Conservation (phyloP, 768 basidiomycete species). For the Sporobolomyces roseus region DNA sequence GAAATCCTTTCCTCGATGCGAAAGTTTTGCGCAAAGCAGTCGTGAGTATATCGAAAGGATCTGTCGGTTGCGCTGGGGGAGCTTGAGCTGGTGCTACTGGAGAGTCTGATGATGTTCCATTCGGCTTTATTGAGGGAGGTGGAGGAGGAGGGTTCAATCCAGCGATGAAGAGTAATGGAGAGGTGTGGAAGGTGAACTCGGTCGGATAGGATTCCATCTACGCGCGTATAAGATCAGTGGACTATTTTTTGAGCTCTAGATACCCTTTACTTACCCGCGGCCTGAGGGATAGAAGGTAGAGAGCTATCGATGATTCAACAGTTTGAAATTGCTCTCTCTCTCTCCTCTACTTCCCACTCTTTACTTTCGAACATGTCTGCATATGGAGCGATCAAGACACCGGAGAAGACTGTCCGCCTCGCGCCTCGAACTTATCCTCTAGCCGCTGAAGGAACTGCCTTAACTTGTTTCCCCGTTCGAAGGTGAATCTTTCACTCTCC, state of each 20-base stretch:
- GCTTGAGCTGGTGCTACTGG: no score
- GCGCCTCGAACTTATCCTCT: conserved; percentile 32
- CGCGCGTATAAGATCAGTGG: background rate
- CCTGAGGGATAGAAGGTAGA: no score
- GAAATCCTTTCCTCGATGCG: conserved; percentile 45
- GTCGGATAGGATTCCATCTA: conserved; percentile 87
- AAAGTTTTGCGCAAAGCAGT: conserved; percentile 67
- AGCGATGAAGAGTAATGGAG: conserved; percentile 91
- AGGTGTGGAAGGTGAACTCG: conserved; percentile 81
- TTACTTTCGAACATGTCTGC: conserved; percentile 59
- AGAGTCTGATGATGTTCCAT: conserved; percentile 44
- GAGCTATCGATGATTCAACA: background rate
- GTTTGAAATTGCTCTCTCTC: background rate
- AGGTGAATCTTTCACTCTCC: no score
- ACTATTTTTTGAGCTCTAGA: no score
- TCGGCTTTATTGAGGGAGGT: no score
- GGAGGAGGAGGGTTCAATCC: conserved; percentile 59
- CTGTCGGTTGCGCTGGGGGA: conserved; percentile 56
- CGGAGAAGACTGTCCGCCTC: background rate
- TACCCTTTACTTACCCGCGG: no score
- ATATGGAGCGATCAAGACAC: conserved; percentile 61
- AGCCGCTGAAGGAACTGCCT: background rate
- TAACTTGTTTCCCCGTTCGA: conserved; percentile 52
- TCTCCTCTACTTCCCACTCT: background rate
- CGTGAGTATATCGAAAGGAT: conserved; percentile 58